Evolutionary conservation across 2,329 filamentous ascomycete genomes (phyloP), one percentile per base, ranked within the genome.

Genomic region (Aspergillus sp.): DNA sequence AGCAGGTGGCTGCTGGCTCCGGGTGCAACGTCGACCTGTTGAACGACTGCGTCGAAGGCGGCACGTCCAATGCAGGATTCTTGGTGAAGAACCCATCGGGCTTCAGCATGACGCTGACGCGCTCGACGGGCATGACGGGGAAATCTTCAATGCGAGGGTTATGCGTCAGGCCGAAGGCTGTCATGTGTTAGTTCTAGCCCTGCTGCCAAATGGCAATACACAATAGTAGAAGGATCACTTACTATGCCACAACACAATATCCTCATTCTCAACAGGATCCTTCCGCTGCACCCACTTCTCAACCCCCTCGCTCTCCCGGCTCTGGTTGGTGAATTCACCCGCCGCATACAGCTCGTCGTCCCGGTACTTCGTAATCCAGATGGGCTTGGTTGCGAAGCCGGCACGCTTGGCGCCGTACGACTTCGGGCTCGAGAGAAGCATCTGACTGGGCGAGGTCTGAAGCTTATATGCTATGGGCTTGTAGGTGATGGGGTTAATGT

Each of bases 101-200:
- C 65, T 79, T 79, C 23, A 84, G 69, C 67, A 75, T 77, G 9
- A 83, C 78, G 45, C 76, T 79, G 47, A 80, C 72, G 5, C 77
- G 73, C 68, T 89, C 87, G 63, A 81, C 81, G 0, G 87, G 87
- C 87, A 89, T 89, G 28, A 89, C 84, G 0, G 87, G 87, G 74
- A 88, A 89, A 67, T 89, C 87, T 67, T 89, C 87, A 25, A 85
- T 80, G 2, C 87, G 77, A 0, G 86, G 85, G 41, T 88, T 84
- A 63, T 89, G 87, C 32, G 88, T 89, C 21, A 88, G 82, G 9
- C 87, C 80, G 64, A 80, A 80, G 17, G 73, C 72, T 75, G 41
- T 8, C 9, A 43, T 25, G 15, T 49, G 15, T 28, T 32, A 48
- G 21, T 25, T 13, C 12, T 12, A 30, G 28, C 28, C 28, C 28